Evolutionary conservation across 1,284 basidiomycete genomes (phyloP), one percentile per base, ranked within the genome.

Genomic region (Takashimella tepidaria): DNA sequence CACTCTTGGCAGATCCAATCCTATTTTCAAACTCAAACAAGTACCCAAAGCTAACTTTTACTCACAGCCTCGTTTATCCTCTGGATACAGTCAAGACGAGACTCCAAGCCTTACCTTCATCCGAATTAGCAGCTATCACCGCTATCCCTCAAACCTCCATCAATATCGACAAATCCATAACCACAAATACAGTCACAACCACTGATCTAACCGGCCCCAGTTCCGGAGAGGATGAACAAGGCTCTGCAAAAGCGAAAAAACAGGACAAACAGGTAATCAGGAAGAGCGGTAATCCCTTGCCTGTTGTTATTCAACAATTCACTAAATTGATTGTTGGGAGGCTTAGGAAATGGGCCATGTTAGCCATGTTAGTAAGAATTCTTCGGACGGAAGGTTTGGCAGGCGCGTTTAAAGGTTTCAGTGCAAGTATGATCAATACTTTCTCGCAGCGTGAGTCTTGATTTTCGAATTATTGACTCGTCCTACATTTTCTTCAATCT

Each of bases 361-460:
- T 86, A 24, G 70, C 79, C 13, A 79, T 92, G 53, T 72, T 93
- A 26, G 61, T 85, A 51, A 79, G 81, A 62, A 86, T 95, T 60
- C 78, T 89, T 67, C 82, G 81, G 61, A 83, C 84, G 58, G 90
- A 96, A 61, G 92, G 92, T 0, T 63, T 93, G 50, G 57, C 71
- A 5, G 93, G 91, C 0, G 85, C 87, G 69, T 99, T 97, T 78
- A 84, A 86, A 56, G 96, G 96, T 4, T 98, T 98, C 70, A 81
- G 84, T 40, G 96, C 96, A n/a, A 97, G 88, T 55, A 98, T 98
- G 93, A 80, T 98, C 64, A 98, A 97, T 76, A 95, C 91, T 0
- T 98, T 98, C 75, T 92, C 89, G 44, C 88, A 87, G 85, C 88
- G 92, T 95, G 63, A 69, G 92, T 83, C 19, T 11, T n/a, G 31